Evolutionary conservation across 1,139 yeast genomes (phyloP).

Genomic region (Hansenula sp.): DNA sequence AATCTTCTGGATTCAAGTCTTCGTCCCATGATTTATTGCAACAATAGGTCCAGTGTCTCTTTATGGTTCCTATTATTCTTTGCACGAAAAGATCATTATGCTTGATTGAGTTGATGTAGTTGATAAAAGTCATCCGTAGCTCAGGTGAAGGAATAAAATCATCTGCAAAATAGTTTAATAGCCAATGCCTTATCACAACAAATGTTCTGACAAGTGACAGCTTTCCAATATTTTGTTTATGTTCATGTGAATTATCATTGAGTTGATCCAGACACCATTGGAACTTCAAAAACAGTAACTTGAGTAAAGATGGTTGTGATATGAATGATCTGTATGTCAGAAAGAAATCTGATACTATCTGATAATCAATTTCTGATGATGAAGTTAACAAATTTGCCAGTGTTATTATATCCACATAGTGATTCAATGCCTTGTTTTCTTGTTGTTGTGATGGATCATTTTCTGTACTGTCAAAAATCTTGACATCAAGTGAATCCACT

Average conservation of each 20-base stretch:
- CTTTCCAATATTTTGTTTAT: constrained; percentile 50
- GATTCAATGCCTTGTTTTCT: not conserved
- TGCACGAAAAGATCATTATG: constrained; percentile 33
- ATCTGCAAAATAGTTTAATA: constrained; percentile 69
- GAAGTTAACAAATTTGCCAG: constrained; percentile 73
- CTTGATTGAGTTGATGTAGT: constrained; percentile 42
- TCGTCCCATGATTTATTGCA: constrained; percentile 22
- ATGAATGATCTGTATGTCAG: constrained; percentile 75
- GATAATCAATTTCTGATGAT: constrained; percentile 75
- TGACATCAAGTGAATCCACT: not conserved
- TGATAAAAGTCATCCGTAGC: constrained; percentile 44
- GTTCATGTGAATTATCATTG: constrained; percentile 24
- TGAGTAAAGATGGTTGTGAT: constrained; percentile 51
- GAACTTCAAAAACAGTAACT: constrained; percentile 58
- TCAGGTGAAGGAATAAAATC: constrained; percentile 50
- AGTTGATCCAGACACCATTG: constrained; percentile 62
- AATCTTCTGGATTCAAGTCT: constrained; percentile 11
- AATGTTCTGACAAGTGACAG: constrained; percentile 78
- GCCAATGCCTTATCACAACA: constrained; percentile 87
- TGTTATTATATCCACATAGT: constrained; percentile 35
- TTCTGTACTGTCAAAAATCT: not conserved
- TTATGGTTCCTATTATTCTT: constrained; percentile 36
- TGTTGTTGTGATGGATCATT: not conserved
- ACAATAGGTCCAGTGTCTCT: constrained; percentile 33
- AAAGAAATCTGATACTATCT: constrained; percentile 77